Evolutionary conservation across 768 basidiomycete genomes (phyloP).

Genomic region (Amyloporia xantha): DNA sequence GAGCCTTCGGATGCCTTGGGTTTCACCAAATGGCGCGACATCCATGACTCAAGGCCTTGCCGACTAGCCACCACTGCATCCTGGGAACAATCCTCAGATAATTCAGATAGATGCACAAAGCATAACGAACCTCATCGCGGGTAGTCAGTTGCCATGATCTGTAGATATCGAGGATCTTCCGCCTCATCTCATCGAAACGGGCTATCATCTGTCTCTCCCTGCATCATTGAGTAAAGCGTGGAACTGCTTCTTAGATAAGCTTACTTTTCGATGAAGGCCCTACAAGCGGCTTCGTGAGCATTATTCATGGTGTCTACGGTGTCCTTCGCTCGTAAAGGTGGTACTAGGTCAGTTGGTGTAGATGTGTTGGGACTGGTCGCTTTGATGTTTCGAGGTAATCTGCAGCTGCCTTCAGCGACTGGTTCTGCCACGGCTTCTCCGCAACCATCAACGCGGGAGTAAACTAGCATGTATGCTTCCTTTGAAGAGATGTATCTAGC

Average conservation of each 20-base stretch:
- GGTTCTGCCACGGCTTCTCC: background rate
- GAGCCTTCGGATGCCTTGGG: slow-evolving; percentile 16
- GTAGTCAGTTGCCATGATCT: slow-evolving; percentile 50
- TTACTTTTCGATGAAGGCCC: slow-evolving; percentile 14
- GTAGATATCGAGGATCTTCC: slow-evolving; percentile 55
- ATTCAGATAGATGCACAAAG: background rate
- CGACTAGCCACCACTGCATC: slow-evolving; percentile 55
- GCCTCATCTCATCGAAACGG: slow-evolving; percentile 44
- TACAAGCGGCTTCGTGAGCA: slow-evolving; percentile 40
- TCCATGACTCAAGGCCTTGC: slow-evolving; percentile 54
- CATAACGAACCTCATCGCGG: slow-evolving; percentile 38
- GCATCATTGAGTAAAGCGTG: background rate
- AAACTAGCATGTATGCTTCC: slow-evolving; percentile 96
- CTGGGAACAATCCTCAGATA: slow-evolving; percentile 26
- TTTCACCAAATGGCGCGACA: slow-evolving; percentile 36
- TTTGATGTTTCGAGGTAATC: background rate
- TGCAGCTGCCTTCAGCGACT: background rate
- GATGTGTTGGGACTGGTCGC: background rate
- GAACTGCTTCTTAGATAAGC: background rate
- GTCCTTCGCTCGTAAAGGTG: slow-evolving; percentile 49
- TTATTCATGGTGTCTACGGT: slow-evolving; percentile 51
- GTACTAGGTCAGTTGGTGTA: slow-evolving; percentile 18
- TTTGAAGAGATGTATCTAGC: slow-evolving; percentile 52
- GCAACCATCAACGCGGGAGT: slow-evolving; percentile 42
- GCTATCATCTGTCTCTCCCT: slow-evolving; percentile 39